phyloP scores from a whole-genome alignment of 2,329 filamentous ascomycete species.

The Aspergillus nomiae region DNA sequence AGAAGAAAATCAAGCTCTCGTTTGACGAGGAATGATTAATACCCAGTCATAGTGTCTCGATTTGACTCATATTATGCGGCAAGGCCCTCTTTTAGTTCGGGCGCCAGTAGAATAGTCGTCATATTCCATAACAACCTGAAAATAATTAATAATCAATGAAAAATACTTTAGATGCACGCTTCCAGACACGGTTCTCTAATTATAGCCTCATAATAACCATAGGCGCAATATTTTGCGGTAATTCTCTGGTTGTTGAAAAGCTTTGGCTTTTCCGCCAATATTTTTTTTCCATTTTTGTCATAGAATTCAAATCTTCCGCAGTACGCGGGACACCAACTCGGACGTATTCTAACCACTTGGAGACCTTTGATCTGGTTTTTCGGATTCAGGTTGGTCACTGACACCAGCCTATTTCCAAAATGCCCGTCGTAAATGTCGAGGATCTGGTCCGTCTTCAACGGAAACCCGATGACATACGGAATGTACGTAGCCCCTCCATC shows the following conservation, averaged over 20 bases:
- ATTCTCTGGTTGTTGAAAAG: not conserved
- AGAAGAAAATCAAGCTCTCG: conserved; percentile 50
- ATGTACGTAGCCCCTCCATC: conserved; percentile 63
- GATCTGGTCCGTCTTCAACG: conserved; percentile 88
- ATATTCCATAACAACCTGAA: not conserved
- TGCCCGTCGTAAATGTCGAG: conserved; percentile 90
- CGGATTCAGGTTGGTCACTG: conserved; percentile 13
- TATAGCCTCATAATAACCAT: not conserved
- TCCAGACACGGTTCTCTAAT: not conserved
- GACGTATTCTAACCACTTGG: conserved; percentile 14
- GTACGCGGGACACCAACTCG: conserved; percentile 10
- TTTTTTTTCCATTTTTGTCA: conserved; percentile 19
- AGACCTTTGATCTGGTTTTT: conserved; percentile 12
- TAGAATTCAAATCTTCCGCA: conserved; percentile 12
- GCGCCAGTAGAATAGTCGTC: not conserved
- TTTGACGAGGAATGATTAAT: conserved; percentile 38
- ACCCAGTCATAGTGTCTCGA: not conserved
- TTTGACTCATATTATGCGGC: not conserved
- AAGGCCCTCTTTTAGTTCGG: not conserved
- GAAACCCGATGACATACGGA: conserved; percentile 85
- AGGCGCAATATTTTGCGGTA: too few species aligned
- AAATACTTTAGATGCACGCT: not conserved
- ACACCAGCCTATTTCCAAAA: conserved; percentile 48
- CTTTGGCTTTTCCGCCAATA: conserved; percentile 10
- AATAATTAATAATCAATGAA: conserved; percentile 10